Conservation (phyloP, 2,329 filamentous ascomycete species). For the Botryotinia convoluta region DNA sequence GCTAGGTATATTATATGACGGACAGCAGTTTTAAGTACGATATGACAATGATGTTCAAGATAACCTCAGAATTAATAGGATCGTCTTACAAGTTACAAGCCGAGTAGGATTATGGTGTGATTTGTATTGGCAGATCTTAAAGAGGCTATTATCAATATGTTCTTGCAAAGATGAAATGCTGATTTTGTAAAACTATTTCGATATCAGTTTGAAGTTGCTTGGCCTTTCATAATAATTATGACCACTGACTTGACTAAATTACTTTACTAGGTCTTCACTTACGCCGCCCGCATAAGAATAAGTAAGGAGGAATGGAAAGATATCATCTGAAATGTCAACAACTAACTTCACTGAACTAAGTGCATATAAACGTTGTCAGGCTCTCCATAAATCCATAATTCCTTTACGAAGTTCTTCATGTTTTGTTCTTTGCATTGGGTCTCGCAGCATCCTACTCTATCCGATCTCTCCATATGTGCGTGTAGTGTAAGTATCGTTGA, state of each 20-base stretch:
- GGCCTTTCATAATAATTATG: neutral
- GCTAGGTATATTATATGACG: constrained; percentile 10
- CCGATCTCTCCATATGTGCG: neutral
- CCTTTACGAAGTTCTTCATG: neutral
- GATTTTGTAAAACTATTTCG: neutral
- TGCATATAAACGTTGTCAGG: constrained; percentile 10
- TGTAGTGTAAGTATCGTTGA: neutral
- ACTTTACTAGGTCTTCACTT: neutral
- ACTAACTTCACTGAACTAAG: neutral
- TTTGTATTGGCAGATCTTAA: neutral
- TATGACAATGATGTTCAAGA: constrained; percentile 3
- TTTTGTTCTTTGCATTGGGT: neutral
- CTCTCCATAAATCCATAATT: constrained; percentile 3
- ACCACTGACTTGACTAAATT: neutral
- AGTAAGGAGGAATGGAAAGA: neutral
- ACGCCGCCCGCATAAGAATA: neutral
- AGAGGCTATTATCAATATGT: neutral
- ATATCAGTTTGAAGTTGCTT: neutral
- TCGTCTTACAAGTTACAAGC: neutral
- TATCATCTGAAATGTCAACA: neutral
- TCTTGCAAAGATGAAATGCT: neutral
- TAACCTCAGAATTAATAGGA: neutral
- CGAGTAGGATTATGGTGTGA: constrained; percentile 2
- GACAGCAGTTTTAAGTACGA: neutral
- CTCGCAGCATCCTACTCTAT: neutral